Conservation (phyloP, 257 asterid genomes). For the Gentiana dahurica region DNA sequence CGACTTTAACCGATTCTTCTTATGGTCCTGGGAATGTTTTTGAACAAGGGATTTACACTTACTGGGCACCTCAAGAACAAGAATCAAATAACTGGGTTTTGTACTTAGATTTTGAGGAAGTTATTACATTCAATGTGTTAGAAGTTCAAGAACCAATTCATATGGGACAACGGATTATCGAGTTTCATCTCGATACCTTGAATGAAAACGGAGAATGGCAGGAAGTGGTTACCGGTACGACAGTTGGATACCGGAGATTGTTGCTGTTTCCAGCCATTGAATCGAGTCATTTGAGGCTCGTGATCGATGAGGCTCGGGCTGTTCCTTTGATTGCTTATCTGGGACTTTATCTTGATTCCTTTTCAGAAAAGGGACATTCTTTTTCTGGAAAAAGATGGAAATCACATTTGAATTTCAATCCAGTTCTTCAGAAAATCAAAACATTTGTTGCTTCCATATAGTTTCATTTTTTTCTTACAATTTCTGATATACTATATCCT, state of each 20-base stretch:
- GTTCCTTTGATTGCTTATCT: constrained; percentile 58
- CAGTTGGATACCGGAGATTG: constrained; percentile 85
- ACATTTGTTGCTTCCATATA: constrained; percentile 14
- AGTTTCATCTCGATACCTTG: constrained; percentile 54
- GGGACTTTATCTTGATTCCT: constrained; percentile 57
- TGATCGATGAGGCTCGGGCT: constrained; percentile 44
- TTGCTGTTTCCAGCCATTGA: constrained; percentile 37
- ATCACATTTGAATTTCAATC: constrained; percentile 19
- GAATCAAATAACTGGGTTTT: constrained; percentile 32
- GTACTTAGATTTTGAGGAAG: constrained; percentile 33
- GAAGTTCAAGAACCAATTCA: constrained; percentile 91
- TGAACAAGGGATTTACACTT: constrained; percentile 50
- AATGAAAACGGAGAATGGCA: constrained; percentile 45
- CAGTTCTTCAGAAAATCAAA: constrained; percentile 20
- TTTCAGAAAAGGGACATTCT: constrained; percentile 17
- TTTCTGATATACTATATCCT: neutral
- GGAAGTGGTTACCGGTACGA: constrained; percentile 46
- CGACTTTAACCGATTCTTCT: constrained; percentile 9
- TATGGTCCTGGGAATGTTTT: constrained; percentile 44
- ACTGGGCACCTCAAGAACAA: constrained; percentile 67
- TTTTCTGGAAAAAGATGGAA: constrained; percentile 13
- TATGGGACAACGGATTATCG: constrained; percentile 77
- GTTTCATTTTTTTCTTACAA: constrained; percentile 1
- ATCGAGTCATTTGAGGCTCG: constrained; percentile 38
- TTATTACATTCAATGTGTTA: constrained; percentile 48